These are phyloP conservation scores for Sugiyamaella lignohabitans DNA, from an alignment of 805 yeast species.

Conservation along the genomic window DNA sequence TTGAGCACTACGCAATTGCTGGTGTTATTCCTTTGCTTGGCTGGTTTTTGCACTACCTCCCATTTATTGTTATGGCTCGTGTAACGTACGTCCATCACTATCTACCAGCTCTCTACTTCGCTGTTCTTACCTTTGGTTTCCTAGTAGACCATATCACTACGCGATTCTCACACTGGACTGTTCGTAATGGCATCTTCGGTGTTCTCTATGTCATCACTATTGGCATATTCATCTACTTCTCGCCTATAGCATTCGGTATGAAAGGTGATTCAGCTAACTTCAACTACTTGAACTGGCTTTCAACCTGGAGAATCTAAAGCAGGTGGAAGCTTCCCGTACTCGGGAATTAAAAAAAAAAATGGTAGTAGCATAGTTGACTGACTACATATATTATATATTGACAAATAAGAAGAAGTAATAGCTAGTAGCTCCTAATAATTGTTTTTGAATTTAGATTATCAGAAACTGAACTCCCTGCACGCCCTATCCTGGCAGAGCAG, in stretches of 20 bases:
- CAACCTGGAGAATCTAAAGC: constrained; percentile 50
- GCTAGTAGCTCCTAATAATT: no score
- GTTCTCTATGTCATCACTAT: constrained; percentile 45
- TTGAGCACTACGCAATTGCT: constrained; percentile 46
- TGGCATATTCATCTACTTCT: constrained; percentile 52
- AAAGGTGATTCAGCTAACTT: constrained; percentile 44
- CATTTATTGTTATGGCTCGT: constrained; percentile 90
- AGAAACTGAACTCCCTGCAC: constrained; percentile 2
- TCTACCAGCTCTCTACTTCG: constrained; percentile 91
- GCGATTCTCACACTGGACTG: constrained; percentile 27
- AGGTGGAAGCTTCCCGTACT: no score
- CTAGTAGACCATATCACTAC: constrained; percentile 44
- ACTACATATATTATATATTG: no score
- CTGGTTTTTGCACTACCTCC: constrained; percentile 83
- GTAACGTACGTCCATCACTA: constrained; percentile 96
- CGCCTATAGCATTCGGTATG: constrained; percentile 82
- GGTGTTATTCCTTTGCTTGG: constrained; percentile 84
- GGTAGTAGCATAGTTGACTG: no score
- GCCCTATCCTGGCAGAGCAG: constrained; percentile 14
- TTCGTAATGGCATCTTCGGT: constrained; percentile 34
- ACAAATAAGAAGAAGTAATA: no score
- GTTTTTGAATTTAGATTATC: no score
- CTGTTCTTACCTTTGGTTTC: constrained; percentile 69
- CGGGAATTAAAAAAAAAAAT: no score
- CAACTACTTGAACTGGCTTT: constrained; percentile 46